phyloP scores from a whole-genome alignment of 306 rosid genomes.

The Quercus ilex region DNA sequence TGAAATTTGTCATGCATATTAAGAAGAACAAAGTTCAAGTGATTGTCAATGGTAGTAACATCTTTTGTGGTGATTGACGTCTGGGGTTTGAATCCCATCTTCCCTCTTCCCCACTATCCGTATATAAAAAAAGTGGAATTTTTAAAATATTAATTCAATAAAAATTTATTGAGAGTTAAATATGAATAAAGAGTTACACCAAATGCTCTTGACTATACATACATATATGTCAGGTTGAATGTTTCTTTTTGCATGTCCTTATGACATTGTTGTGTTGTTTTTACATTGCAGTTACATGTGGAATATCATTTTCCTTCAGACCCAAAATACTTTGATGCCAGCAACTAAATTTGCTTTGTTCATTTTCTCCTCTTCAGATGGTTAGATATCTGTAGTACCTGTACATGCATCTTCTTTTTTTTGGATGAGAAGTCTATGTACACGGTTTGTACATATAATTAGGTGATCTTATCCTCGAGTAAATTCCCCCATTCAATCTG shows the following conservation, averaged over 20 bases:
- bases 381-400: constrained; percentile 14
- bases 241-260: not conserved
- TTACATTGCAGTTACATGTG: constrained; percentile 59
- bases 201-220: too few species aligned
- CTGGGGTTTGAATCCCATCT: too few species aligned
- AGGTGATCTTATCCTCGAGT: not conserved
- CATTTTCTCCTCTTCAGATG: constrained; percentile 6
- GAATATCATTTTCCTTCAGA: constrained; percentile 75
- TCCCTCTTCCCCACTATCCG: too few species aligned
- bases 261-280: not conserved
- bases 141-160: too few species aligned
- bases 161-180: too few species aligned
- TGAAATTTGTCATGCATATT: too few species aligned
- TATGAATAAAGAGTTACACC: too few species aligned
- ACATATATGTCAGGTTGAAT: not conserved
- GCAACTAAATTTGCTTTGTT: constrained; percentile 27
- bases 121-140: too few species aligned
- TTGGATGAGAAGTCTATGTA: not conserved
- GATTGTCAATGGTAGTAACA: too few species aligned
- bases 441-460: not conserved
- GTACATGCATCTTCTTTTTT: constrained; percentile 35
- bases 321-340: constrained; percentile 68
- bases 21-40: too few species aligned
- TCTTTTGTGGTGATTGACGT: too few species aligned
- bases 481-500: constrained; percentile 25